These are phyloP conservation scores for Trypanosoma scelopori DNA, from an alignment of 208 protist species.

Conservation along the genomic window DNA sequence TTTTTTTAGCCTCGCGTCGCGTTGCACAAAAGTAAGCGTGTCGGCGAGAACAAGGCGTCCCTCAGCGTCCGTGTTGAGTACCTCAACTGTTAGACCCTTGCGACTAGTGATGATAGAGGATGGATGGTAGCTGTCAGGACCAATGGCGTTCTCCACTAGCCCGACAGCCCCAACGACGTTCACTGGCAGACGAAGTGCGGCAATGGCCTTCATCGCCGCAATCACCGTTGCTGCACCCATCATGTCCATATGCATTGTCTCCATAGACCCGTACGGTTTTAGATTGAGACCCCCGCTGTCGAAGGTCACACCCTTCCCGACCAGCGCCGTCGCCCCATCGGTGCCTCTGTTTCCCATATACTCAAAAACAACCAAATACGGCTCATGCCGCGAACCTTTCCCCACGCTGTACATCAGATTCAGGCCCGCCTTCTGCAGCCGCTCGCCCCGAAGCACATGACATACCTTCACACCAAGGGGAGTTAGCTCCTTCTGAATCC, in stretches of 20 bases:
- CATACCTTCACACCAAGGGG: constrained; percentile 50
- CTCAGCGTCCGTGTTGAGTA: constrained; percentile 92
- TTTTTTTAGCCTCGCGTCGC: constrained; percentile 54
- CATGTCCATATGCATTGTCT: constrained; percentile 94
- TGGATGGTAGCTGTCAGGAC: constrained; percentile 71
- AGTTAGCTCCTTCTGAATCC: constrained; percentile 42
- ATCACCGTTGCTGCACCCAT: constrained; percentile 87
- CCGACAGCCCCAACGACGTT: constrained; percentile 82
- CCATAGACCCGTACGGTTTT: constrained; percentile 90
- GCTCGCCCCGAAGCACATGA: constrained; percentile 53
- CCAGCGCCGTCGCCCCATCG: constrained; percentile 50
- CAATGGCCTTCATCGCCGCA: constrained; percentile 69
- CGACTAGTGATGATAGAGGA: constrained; percentile 83
- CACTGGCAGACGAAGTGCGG: constrained; percentile 55
- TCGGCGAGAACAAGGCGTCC: constrained; percentile 91
- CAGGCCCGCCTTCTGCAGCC: constrained; percentile 52
- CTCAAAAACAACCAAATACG: constrained; percentile 79
- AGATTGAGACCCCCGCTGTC: constrained; percentile 91
- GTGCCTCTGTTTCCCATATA: constrained; percentile 66
- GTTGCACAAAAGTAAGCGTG: constrained; percentile 83
- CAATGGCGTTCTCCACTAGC: constrained; percentile 89
- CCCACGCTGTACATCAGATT: constrained; percentile 82
- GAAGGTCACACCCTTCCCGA: constrained; percentile 93
- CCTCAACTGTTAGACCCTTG: constrained; percentile 82
- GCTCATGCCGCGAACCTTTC: constrained; percentile 65